A percentile compares a stretch with the other conserved stretches of the same genome.
phyloP scores from a whole-genome alignment of 2,329 filamentous ascomycete species.

The Fusarium verrucosum region DNA sequence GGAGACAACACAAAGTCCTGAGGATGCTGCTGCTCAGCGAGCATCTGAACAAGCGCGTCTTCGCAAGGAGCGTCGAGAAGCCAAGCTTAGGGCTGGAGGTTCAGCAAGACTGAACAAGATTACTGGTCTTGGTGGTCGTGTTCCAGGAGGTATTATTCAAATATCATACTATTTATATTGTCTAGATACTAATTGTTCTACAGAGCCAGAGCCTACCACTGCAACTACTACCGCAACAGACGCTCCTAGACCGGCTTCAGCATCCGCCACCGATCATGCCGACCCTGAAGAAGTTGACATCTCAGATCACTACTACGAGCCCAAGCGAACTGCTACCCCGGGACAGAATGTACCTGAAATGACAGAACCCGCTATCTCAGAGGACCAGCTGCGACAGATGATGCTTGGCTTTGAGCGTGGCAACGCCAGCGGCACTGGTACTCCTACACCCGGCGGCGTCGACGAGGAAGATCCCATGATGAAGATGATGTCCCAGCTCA shows the following conservation, averaged over 20 bases:
- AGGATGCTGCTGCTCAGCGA: constrained; percentile 60
- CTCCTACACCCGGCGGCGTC: constrained; percentile 33
- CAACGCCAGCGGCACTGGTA: constrained; percentile 36
- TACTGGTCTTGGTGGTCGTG: constrained; percentile 68
- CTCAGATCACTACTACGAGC: constrained; percentile 75
- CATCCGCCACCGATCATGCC: constrained; percentile 53
- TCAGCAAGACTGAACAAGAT: constrained; percentile 78
- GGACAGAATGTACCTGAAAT: constrained; percentile 43
- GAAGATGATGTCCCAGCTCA: constrained; percentile 80
- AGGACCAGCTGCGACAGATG: constrained; percentile 71
- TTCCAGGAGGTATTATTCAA: constrained; percentile 46
- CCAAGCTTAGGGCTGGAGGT: constrained; percentile 79
- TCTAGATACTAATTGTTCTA: not conserved
- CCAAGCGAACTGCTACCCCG: constrained; percentile 52
- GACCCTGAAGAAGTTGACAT: constrained; percentile 84
- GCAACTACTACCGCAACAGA: constrained; percentile 42
- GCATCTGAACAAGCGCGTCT: constrained; percentile 74
- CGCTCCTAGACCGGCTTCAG: constrained; percentile 43
- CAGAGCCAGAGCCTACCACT: constrained; percentile 19
- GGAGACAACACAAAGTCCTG: constrained; percentile 49
- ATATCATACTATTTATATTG: not conserved
- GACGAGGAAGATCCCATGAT: constrained; percentile 54
- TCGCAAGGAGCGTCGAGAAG: constrained; percentile 81
- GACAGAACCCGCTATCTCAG: constrained; percentile 53
- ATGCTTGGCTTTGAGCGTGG: constrained; percentile 65